A percentile compares a stretch with the other conserved stretches of the same genome.
These are phyloP conservation scores for Phytophthora palmivora DNA, from an alignment of 352 stramenopile species.

Conservation along the genomic window DNA sequence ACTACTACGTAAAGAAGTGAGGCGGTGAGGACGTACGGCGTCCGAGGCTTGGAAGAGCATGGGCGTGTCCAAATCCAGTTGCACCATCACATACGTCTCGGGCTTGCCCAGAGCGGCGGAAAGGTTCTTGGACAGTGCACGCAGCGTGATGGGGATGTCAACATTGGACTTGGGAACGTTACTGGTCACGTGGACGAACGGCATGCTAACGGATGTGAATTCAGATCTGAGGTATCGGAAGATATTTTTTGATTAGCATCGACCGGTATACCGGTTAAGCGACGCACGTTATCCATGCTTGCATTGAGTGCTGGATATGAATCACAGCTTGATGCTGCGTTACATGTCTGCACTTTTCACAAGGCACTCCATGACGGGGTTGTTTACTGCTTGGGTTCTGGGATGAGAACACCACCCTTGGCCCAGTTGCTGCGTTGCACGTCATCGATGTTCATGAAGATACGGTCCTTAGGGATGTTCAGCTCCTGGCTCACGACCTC, in stretches of 20 bases:
- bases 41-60: conserved; percentile 43
- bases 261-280: too few species aligned
- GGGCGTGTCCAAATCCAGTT: conserved; percentile 45
- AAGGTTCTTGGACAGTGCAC: conserved; percentile 49
- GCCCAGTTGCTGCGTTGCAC: conserved; percentile 56
- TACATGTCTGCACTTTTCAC: too few species aligned
- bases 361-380: neutral
- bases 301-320: too few species aligned
- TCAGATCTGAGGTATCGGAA: too few species aligned
- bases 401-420: conserved; percentile 46
- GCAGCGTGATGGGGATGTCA: conserved; percentile 34
- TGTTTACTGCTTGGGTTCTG: conserved; percentile 40
- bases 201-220: conserved; percentile 43
- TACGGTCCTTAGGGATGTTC: conserved; percentile 44
- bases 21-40: conserved; percentile 22
- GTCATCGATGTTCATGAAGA: conserved; percentile 69
- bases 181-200: conserved; percentile 48
- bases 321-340: too few species aligned
- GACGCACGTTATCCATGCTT: too few species aligned
- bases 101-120: conserved; percentile 43
- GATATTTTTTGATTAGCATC: too few species aligned
- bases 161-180: conserved; percentile 49
- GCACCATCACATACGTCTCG: conserved; percentile 47
- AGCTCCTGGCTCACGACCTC: conserved; percentile 51
- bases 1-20: conserved; percentile 6